Evolutionary conservation across 2,329 filamentous ascomycete species (phyloP).

Genomic region (Xylariaceae sp.): DNA sequence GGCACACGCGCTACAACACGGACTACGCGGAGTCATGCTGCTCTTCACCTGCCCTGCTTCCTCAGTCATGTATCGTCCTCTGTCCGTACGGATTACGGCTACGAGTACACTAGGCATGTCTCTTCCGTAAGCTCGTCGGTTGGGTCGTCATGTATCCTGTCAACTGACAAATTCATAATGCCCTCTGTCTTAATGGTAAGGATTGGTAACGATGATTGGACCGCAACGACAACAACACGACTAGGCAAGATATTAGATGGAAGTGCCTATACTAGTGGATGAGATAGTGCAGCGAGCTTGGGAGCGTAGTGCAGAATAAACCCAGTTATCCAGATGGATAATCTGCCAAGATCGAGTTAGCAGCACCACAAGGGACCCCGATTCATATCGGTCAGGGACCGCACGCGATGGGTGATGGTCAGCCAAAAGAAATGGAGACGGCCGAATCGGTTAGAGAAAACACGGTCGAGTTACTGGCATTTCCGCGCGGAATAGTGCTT

Average conservation of each 20-base stretch:
- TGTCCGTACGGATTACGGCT: background rate
- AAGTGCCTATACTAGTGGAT: constrained; percentile 13
- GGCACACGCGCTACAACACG: too few species aligned
- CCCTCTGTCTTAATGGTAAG: constrained; percentile 13
- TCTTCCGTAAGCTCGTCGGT: background rate
- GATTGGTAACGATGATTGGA: background rate
- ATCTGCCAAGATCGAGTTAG: constrained; percentile 23
- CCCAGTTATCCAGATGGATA: constrained; percentile 10
- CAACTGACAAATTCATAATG: constrained; percentile 30
- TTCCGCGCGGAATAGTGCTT: too few species aligned
- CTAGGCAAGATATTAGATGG: background rate
- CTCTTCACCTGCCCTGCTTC: too few species aligned
- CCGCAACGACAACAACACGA: background rate
- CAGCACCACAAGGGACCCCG: constrained; percentile 21
- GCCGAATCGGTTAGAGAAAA: constrained; percentile 5
- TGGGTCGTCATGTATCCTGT: constrained; percentile 13
- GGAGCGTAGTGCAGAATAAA: background rate
- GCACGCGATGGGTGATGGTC: constrained; percentile 7
- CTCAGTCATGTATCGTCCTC: background rate
- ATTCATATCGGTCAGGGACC: constrained; percentile 19
- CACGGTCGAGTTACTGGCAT: background rate
- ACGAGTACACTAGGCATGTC: background rate
- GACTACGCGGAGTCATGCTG: too few species aligned
- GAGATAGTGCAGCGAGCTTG: constrained; percentile 9
- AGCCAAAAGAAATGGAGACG: constrained; percentile 11